Conservation (phyloP, 208 protist species). For the Naegleria lovaniensis region DNA sequence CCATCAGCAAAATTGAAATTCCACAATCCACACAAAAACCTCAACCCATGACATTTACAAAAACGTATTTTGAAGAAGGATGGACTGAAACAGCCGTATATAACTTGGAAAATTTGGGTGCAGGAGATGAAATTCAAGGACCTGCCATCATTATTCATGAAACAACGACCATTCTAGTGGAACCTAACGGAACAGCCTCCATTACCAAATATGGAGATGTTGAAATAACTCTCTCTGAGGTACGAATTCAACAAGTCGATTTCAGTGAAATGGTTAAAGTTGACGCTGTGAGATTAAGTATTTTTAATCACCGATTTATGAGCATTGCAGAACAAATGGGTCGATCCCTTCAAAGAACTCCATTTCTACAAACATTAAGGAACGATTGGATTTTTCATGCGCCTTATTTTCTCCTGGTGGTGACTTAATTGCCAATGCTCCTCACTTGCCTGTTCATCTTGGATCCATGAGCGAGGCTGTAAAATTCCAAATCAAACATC, state of each 20-base stretch:
- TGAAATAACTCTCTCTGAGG: slow-evolving; percentile 54
- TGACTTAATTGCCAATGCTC: slow-evolving; percentile 87
- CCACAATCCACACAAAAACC: slow-evolving; percentile 42
- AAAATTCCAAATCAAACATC: slow-evolving; percentile 61
- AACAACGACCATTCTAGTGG: slow-evolving; percentile 79
- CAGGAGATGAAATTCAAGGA: slow-evolving; percentile 48
- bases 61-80: slow-evolving; percentile 47
- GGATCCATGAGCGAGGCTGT: slow-evolving; percentile 85
- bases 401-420: slow-evolving; percentile 76
- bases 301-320: slow-evolving; percentile 92
- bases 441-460: slow-evolving; percentile 89
- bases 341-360: slow-evolving; percentile 81
- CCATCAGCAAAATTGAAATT: slow-evolving; percentile 38
- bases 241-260: slow-evolving; percentile 27
- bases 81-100: slow-evolving; percentile 62
- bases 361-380: slow-evolving; percentile 92
- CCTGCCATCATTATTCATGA: slow-evolving; percentile 79
- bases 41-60: slow-evolving; percentile 34
- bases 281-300: slow-evolving; percentile 76
- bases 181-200: slow-evolving; percentile 60
- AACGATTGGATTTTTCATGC: slow-evolving; percentile 78
- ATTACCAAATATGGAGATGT: slow-evolving; percentile 70
- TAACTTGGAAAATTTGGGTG: slow-evolving; percentile 39
- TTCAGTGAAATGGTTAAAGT: slow-evolving; percentile 46
- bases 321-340: slow-evolving; percentile 95